phyloP scores from a whole-genome alignment of 1,284 basidiomycete species.

The Papiliotrema fonsecae region DNA sequence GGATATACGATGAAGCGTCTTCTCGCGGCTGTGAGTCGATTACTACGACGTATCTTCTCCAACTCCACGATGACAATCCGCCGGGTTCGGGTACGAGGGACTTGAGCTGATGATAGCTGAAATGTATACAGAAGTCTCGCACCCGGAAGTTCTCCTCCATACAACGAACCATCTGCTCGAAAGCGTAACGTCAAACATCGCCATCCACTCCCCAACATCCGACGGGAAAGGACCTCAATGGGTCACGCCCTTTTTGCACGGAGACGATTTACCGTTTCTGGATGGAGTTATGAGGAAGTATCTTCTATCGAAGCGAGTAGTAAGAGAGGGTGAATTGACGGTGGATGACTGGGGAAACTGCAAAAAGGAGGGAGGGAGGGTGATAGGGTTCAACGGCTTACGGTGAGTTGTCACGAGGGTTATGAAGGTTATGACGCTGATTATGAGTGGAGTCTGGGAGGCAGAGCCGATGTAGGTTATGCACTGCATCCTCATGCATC shows the following conservation, averaged over 20 bases:
- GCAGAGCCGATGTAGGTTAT: slow-evolving; percentile 13
- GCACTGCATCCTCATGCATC: background rate
- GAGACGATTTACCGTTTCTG: slow-evolving; percentile 19
- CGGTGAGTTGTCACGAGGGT: slow-evolving; percentile 15
- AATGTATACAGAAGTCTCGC: slow-evolving; percentile 4
- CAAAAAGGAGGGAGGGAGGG: slow-evolving; percentile 16
- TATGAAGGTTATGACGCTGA: background rate
- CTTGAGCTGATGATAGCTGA: background rate
- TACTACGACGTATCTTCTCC: background rate
- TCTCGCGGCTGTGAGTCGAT: slow-evolving; percentile 18
- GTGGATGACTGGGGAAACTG: slow-evolving; percentile 22
- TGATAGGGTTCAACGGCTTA: slow-evolving; percentile 43
- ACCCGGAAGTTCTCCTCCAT: slow-evolving; percentile 35
- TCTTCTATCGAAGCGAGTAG: slow-evolving; percentile 22
- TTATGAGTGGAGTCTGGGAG: slow-evolving; percentile 37
- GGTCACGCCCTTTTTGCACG: slow-evolving; percentile 28
- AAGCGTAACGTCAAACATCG: slow-evolving; percentile 41
- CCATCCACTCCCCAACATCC: slow-evolving; percentile 19
- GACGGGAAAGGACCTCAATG: slow-evolving; percentile 13
- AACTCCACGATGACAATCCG: background rate
- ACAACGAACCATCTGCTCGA: slow-evolving; percentile 30
- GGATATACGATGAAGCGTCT: slow-evolving; percentile 32
- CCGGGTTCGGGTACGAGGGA: too few species aligned
- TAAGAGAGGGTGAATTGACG: slow-evolving; percentile 25
- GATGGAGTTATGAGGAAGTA: slow-evolving; percentile 34